Evolutionary conservation across 1,284 basidiomycete species (phyloP).

Genomic region (Microbotryum intermedium): DNA sequence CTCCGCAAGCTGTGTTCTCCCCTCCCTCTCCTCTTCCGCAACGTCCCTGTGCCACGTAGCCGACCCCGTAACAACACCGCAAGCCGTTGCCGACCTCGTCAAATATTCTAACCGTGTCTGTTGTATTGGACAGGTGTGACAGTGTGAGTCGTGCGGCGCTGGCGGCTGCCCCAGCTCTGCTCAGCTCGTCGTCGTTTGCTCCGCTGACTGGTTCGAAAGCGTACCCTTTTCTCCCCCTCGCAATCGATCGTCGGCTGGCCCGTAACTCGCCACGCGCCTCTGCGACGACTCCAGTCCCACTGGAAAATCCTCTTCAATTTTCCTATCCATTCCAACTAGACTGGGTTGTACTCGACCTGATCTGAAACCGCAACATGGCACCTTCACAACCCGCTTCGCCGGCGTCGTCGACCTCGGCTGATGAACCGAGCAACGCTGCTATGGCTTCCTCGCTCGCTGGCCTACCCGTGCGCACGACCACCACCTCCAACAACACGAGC

Average conservation of each 20-base stretch:
- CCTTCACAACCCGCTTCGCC: slow-evolving; percentile 12
- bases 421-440: slow-evolving; percentile 1
- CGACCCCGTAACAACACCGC: too few relatives aligned
- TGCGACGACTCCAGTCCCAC: not conserved
- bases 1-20: too few relatives aligned
- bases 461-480: slow-evolving; percentile 11
- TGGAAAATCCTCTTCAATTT: not conserved
- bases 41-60: too few relatives aligned
- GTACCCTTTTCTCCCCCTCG: not conserved
- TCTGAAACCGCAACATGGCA: slow-evolving; percentile 6
- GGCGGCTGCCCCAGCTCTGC: too few relatives aligned
- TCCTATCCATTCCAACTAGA: not conserved
- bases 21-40: too few relatives aligned
- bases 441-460: slow-evolving; percentile 23
- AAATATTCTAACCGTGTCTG: too few relatives aligned
- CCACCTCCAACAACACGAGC: not conserved
- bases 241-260: not conserved
- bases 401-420: slow-evolving; percentile 4
- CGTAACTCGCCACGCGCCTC: not conserved
- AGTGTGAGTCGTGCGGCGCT: too few relatives aligned
- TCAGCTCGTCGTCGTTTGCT: too few relatives aligned
- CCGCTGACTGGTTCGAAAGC: not conserved
- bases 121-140: too few relatives aligned
- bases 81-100: too few relatives aligned
- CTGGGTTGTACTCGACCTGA: not conserved